These are phyloP conservation scores for Arctium minus DNA, from an alignment of 129 eudicot genomes.

Conservation along the genomic window DNA sequence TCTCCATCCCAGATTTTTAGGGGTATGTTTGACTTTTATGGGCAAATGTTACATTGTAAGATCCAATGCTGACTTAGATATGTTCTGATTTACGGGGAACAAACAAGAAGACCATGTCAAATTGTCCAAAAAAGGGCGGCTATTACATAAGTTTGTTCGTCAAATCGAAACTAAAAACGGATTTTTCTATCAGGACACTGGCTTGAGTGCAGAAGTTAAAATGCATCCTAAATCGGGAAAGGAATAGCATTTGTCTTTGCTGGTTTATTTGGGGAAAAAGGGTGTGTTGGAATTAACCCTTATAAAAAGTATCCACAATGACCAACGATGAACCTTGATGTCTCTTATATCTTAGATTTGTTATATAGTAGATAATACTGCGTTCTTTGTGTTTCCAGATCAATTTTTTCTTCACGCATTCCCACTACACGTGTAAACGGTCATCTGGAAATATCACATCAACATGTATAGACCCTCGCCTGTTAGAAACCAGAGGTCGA, in stretches of 20 bases:
- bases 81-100: not conserved
- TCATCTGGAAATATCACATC: not conserved
- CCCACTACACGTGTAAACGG: not conserved
- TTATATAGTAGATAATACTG: not conserved
- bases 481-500: constrained; percentile 61
- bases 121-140: not conserved
- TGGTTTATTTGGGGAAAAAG: not conserved
- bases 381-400: constrained; percentile 8
- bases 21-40: not conserved
- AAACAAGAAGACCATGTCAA: constrained; percentile 3
- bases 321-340: not conserved
- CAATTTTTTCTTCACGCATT: not conserved
- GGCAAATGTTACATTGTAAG: not conserved
- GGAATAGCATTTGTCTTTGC: not conserved
- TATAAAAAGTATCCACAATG: not conserved
- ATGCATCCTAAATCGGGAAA: not conserved
- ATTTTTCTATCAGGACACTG: not conserved
- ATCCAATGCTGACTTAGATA: not conserved
- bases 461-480: constrained; percentile 70
- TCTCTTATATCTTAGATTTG: not conserved
- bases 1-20: not conserved
- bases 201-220: not conserved
- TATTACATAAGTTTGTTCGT: not conserved
- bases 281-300: not conserved
- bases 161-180: not conserved